Conservation (phyloP, 768 basidiomycete species). For the Kwoniella bestiolae region DNA sequence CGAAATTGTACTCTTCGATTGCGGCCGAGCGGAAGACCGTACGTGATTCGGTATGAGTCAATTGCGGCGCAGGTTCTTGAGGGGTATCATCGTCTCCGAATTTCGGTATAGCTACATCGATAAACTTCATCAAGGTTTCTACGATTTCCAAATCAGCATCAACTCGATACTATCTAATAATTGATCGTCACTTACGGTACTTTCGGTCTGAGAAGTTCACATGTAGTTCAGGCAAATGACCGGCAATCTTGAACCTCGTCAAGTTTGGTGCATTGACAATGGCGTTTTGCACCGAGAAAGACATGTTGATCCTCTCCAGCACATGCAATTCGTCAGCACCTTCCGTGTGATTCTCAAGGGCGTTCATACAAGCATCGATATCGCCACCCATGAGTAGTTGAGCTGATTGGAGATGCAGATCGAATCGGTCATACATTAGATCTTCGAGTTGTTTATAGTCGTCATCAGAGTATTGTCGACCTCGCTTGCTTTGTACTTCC, state of each 20-base stretch:
- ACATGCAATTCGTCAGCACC: conserved; percentile 72
- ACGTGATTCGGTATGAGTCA: neutral
- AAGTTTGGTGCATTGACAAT: conserved; percentile 83
- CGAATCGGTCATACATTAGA: conserved; percentile 92
- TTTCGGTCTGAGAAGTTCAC: conserved; percentile 67
- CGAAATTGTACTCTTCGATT: conserved; percentile 69
- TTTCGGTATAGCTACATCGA: conserved; percentile 86
- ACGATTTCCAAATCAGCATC: conserved; percentile 50
- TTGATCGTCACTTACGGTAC: conserved; percentile 51
- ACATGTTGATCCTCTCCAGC: conserved; percentile 87
- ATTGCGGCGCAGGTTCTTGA: conserved; percentile 51
- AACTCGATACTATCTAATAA: neutral
- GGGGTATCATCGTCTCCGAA: conserved; percentile 64
- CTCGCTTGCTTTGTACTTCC: conserved; percentile 78
- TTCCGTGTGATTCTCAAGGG: conserved; percentile 65
- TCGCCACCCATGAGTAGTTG: conserved; percentile 89
- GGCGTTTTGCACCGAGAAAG: conserved; percentile 85
- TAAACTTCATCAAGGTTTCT: conserved; percentile 85
- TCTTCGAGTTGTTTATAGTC: conserved; percentile 85
- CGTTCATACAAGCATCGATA: conserved; percentile 77
- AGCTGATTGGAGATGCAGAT: conserved; percentile 79
- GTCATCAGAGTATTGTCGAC: conserved; percentile 79
- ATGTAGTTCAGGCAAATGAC: conserved; percentile 81
- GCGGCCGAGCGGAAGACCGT: conserved; percentile 35
- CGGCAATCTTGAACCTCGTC: conserved; percentile 86